Evolutionary conservation across 2,329 filamentous ascomycete genomes (phyloP).

Genomic region (Chaetothyriales sp.): DNA sequence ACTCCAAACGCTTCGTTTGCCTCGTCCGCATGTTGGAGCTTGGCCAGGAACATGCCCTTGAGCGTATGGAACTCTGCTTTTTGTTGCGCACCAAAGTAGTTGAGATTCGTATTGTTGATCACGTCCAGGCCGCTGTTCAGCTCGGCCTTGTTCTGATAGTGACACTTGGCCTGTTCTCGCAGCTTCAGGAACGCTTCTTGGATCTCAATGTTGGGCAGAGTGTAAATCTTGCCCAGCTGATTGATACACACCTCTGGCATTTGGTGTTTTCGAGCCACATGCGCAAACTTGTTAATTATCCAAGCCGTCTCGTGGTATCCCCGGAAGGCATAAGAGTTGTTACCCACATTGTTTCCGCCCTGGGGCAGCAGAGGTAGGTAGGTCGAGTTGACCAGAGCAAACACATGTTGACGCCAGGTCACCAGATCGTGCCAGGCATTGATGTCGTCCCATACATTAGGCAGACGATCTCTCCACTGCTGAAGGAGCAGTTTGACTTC

Average conservation of each 20-base stretch:
- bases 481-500: slow-evolving; percentile 88
- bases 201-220: slow-evolving; percentile 96
- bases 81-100: slow-evolving; percentile 90
- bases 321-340: slow-evolving; percentile 87
- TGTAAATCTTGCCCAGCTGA: slow-evolving; percentile 95
- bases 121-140: slow-evolving; percentile 87
- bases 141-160: slow-evolving; percentile 91
- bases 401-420: slow-evolving; percentile 99
- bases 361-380: slow-evolving; percentile 75
- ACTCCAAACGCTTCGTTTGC: slow-evolving; percentile 90
- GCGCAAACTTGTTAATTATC: slow-evolving; percentile 98
- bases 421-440: slow-evolving; percentile 98
- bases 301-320: slow-evolving; percentile 98
- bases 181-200: slow-evolving; percentile 97
- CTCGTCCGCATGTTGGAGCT: slow-evolving; percentile 76
- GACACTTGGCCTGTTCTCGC: slow-evolving; percentile 95
- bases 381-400: slow-evolving; percentile 87
- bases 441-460: slow-evolving; percentile 98
- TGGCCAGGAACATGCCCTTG: slow-evolving; percentile 98
- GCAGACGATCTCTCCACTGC: slow-evolving; percentile 87
- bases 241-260: slow-evolving; percentile 94
- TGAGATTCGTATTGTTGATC: slow-evolving; percentile 98
- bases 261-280: slow-evolving; percentile 92
- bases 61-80: slow-evolving; percentile 98
- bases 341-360: slow-evolving; percentile 58